These are phyloP conservation scores for Populus euphratica DNA, from an alignment of 345 rosid species.

Conservation along the genomic window DNA sequence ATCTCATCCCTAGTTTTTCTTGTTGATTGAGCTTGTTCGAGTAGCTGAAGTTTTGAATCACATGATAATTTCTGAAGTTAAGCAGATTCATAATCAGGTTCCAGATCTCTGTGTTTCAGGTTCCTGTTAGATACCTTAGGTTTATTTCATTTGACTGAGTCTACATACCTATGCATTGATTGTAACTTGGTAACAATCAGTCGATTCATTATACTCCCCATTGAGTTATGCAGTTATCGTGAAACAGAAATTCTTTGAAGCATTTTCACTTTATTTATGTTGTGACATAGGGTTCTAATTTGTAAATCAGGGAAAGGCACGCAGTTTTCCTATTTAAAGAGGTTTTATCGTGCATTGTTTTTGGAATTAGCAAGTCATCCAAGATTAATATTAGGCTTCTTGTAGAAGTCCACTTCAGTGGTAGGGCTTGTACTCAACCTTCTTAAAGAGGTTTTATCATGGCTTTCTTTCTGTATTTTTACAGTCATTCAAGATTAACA, in stretches of 20 bases:
- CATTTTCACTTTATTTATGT: not conserved
- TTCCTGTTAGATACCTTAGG: not conserved
- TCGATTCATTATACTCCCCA: not conserved
- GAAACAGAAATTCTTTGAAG: not conserved
- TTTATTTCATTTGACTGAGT: not conserved
- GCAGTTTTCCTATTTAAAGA: too few relatives aligned
- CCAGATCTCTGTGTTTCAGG: not conserved
- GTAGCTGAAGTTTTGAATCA: not conserved
- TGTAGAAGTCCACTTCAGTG: too few relatives aligned
- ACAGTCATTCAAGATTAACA: too few relatives aligned
- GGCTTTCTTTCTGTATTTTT: too few relatives aligned
- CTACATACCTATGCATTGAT: not conserved
- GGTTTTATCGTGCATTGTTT: too few relatives aligned
- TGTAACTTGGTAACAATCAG: not conserved
- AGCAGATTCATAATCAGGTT: not conserved
- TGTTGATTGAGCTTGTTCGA: not conserved
- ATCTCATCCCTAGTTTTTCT: not conserved
- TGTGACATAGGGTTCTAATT: not conserved
- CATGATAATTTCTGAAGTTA: not conserved
- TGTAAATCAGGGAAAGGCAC: not conserved
- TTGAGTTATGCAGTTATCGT: not conserved
- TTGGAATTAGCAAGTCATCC: too few relatives aligned
- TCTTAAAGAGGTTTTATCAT: too few relatives aligned
- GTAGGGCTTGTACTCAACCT: too few relatives aligned
- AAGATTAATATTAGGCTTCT: too few relatives aligned